These are phyloP conservation scores for Monosporascus ibericus DNA, from an alignment of 2,329 filamentous ascomycete species.

Conservation along the genomic window DNA sequence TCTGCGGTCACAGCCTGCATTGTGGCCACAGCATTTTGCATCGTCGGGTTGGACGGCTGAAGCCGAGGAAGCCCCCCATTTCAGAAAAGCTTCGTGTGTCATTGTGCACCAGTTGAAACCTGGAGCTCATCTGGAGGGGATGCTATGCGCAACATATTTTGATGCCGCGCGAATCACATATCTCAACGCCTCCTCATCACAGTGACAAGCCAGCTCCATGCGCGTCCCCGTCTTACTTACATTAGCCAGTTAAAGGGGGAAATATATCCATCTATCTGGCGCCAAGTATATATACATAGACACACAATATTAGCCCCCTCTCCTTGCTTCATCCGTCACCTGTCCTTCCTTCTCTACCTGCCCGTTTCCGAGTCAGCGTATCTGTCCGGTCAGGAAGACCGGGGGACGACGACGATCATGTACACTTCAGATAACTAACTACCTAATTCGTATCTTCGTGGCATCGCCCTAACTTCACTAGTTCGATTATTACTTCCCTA, in stretches of 20 bases:
- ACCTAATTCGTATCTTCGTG: background rate
- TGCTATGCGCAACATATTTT: background rate
- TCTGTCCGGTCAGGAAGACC: background rate
- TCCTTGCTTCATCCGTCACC: background rate
- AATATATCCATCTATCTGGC: no score
- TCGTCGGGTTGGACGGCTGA: conserved; percentile 1
- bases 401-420: background rate
- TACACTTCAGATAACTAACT: background rate
- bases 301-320: background rate
- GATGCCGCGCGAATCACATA: background rate
- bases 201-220: no score
- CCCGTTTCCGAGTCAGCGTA: background rate
- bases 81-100: background rate
- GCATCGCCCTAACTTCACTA: background rate
- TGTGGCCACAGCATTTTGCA: background rate
- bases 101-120: background rate
- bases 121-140: background rate
- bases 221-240: no score
- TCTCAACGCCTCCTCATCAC: no score
- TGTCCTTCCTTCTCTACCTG: background rate
- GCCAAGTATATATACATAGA: no score
- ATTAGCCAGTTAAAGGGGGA: no score
- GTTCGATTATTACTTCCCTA: background rate
- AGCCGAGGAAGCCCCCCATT: background rate
- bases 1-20: background rate